Base-by-base conservation (phyloP, 148 eudicot genomes). In the Selenicereus undatus region DNA sequence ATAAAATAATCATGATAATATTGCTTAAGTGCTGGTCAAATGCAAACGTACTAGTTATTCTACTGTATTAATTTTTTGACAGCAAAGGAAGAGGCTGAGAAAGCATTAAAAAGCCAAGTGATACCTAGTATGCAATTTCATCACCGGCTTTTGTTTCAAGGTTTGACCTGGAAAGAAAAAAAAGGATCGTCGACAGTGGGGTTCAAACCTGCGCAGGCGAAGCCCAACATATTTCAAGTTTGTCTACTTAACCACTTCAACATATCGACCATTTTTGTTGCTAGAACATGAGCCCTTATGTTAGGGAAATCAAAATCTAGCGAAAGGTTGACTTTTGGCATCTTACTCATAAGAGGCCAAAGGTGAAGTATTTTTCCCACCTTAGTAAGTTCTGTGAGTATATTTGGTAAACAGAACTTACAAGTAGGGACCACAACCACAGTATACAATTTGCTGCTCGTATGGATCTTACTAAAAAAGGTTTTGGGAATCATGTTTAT, bases 141-240 rank as follows among this genome's bases (percentile, higher is more conserved):
- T 32, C 1, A 32, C 2, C 32, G 2, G 32, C 32, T 32, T n/a
- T n/a, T n/a, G n/a, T n/a, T n/a, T n/a, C n/a, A n/a, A n/a, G n/a
- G n/a, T n/a, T n/a, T n/a, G n/a, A n/a, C n/a, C n/a, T n/a, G n/a
- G n/a, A n/a, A n/a, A n/a, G n/a, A n/a, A n/a, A n/a, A n/a, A n/a
- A n/a, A n/a, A n/a, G n/a, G n/a, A n/a, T n/a, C n/a, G n/a, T n/a
- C n/a, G n/a, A n/a, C n/a, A n/a, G 94, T 94, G 92, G 98, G 97
- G 94, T 90, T 94, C 98, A 93, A 94, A 94, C 98, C 97, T 93
- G 97, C 97, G 89, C 96, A 93, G 91, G 97, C 97, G 85, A 85
- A 91, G 93, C 97, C 98, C 97, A 91, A 91, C 91, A 91, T 91
- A 91, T 91, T 91, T 91, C 93, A 91, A 91, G 91, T 91, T 91